A percentile compares a stretch with the other conserved stretches of the same genome.
These are phyloP conservation scores for Tanacetum coccineum DNA, from an alignment of 129 eudicot species.

Conservation along the genomic window DNA sequence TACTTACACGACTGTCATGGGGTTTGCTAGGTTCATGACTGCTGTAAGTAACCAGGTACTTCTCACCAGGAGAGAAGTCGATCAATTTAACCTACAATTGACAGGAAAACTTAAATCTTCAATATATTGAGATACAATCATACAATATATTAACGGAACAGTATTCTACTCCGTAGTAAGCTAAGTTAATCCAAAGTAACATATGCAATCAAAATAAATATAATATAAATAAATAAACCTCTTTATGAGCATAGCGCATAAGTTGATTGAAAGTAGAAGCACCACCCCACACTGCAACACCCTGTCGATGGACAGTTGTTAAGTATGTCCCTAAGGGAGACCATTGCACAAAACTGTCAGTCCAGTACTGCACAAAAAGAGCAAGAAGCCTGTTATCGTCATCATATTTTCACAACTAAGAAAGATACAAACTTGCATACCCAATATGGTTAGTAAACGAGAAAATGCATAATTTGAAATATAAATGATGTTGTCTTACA, in stretches of 20 bases:
- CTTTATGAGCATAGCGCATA: constrained; percentile 36
- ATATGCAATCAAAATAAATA: not conserved
- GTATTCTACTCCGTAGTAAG: too few species aligned
- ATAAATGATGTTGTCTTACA: constrained; percentile 27
- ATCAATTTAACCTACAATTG: constrained; percentile 60
- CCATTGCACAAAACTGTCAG: constrained; percentile 89
- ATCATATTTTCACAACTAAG: not conserved
- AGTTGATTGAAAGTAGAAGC: constrained; percentile 34
- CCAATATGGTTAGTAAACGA: not conserved
- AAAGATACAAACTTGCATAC: not conserved
- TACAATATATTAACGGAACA: too few species aligned
- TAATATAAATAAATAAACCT: constrained; percentile 14
- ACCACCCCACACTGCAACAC: constrained; percentile 75
- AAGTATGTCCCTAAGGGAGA: constrained; percentile 78
- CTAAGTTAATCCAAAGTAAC: not conserved
- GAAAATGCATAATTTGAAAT: not conserved
- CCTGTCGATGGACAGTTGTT: constrained; percentile 87
- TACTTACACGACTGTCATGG: constrained; percentile 55
- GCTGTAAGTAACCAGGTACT: constrained; percentile 35
- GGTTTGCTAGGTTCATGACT: constrained; percentile 93
- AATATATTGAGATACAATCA: too few species aligned
- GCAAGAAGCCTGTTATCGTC: too few species aligned
- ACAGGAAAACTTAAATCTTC: not conserved
- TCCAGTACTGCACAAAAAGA: constrained; percentile 57
- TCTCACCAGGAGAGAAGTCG: constrained; percentile 73